Conservation (phyloP, 768 basidiomycete genomes). For the Tricholoma saponaceum region DNA sequence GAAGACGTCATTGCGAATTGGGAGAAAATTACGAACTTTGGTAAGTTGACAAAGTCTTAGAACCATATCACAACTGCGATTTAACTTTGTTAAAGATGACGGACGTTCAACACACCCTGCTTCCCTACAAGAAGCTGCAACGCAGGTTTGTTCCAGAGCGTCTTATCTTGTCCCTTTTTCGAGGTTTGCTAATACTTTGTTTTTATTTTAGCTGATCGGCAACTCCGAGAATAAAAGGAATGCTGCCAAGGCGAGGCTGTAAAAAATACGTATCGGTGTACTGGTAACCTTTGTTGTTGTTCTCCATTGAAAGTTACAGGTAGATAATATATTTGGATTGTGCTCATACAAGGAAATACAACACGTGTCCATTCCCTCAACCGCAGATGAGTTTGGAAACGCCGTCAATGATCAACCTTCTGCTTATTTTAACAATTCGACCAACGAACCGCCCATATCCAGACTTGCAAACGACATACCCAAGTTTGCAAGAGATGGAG, state of each 20-base stretch:
- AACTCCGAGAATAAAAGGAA: slow-evolving; percentile 49
- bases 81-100: slow-evolving; percentile 46
- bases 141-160: slow-evolving; percentile 44
- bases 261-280: slow-evolving; percentile 13
- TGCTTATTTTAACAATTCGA: not conserved
- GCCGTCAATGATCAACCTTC: no score
- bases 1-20: slow-evolving; percentile 82
- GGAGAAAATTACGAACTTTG: slow-evolving; percentile 80
- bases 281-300: no score
- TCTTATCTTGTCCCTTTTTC: slow-evolving; percentile 8
- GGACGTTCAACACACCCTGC: slow-evolving; percentile 80
- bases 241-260: slow-evolving; percentile 49
- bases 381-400: no score
- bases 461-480: not conserved
- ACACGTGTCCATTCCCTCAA: no score
- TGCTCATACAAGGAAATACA: no score
- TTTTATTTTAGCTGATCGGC: slow-evolving; percentile 33
- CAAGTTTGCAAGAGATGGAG: not conserved
- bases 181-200: not conserved
- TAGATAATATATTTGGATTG: no score
- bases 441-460: not conserved
- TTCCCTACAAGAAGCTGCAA: slow-evolving; percentile 69
- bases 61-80: not conserved
- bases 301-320: no score
- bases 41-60: slow-evolving; percentile 36